Evolutionary conservation across 768 basidiomycete genomes (phyloP), one percentile per base, ranked within the genome.

Genomic region (Lactarius trivialis): DNA sequence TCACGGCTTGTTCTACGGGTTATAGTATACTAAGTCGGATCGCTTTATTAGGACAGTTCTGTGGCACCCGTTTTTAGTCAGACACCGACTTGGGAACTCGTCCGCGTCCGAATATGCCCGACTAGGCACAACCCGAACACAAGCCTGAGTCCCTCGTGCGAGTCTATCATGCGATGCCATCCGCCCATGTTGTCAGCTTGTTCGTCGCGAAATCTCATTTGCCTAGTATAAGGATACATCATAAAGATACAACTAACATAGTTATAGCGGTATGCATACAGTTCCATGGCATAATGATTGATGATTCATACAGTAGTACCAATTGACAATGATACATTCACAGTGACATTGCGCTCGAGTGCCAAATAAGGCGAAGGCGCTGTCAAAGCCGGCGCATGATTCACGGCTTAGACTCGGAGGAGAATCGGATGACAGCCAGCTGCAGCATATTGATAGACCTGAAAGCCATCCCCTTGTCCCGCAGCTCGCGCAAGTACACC

Each of bases 371-470:
- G 28, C n/a, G 12, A 52, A n/a, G 26, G 32, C 8, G 4, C 11
- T 34, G 34, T 11, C 34, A 7, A 5, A 32, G n/a, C n/a, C n/a
- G n/a, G n/a, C n/a, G n/a, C n/a, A n/a, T n/a, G 32, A 34, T 34
- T 34, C 36, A 63, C 11, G 56, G 57, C 21, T 15, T 58, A 12
- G 61, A 63, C n/a, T 63, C 61, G 28, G 57, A 63, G 28, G 57
- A 63, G 52, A 63, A 58, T 21, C 52, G 58, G 17, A 58, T 41
- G 15, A 63, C 61, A 7, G 61, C 61, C 4, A 63, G 28, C 11
- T 57, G 51, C 28, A 63, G 28, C 61, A 63, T 63, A 49, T 58
- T 55, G 51, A 58, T 54, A 24, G 36, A 58, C 24, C 57, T 45
- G n/a, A 36, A 12, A 32, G 34, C 56, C 37, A 63, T 21, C 1